Evolutionary conservation across 225 moss, liverwort and hornwort species (phyloP), one percentile per base, ranked within the genome.

Genomic region (Sphagnum tenellum): DNA sequence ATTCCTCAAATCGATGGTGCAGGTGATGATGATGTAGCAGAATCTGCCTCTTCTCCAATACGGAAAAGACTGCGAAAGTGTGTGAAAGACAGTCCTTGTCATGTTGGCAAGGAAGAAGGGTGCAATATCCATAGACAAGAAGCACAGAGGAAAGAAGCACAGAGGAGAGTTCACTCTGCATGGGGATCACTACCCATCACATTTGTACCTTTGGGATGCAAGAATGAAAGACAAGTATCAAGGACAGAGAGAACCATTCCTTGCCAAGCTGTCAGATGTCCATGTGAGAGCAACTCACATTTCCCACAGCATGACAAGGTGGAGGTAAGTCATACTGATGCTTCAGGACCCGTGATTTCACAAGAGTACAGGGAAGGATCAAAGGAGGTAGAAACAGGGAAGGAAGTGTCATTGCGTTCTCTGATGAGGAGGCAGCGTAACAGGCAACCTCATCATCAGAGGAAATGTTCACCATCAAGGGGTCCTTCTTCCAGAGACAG

Each of bases 351-450:
- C 1, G 29, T 29, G 29, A 29, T 29, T 29, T 29, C 29, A 29
- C 29, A 3, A 59, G 46, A 11, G 45, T 5, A 8, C 54, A 53
- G 49, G 9, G 77, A 67, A 60, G 14, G 8, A 61, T 68, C 65
- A 48, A 12, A 77, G 11, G 71, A 64, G 58, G 72, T 69, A n/a
- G 57, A 63, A 56, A 78, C 60, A 66, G 56, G 29, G 56, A 57
- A 71, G 58, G 86, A 76, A 54, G 68, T 81, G 64, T 98, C 98
- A 3, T 65, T 98, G 57, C 81, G 98, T 70, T 89, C 85, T 48
- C 65, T 86, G 77, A 98, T 98, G 98, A 85, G 93, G 67, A 86
- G 72, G 65, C 81, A 85, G 71, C 76, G 93, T 65, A 88, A 85
- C 68, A 79, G 81, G 53, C 74, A 66, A 61, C 76, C 84, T 66